phyloP scores from a whole-genome alignment of 805 yeast species.

The Monosporozyma unispora region DNA sequence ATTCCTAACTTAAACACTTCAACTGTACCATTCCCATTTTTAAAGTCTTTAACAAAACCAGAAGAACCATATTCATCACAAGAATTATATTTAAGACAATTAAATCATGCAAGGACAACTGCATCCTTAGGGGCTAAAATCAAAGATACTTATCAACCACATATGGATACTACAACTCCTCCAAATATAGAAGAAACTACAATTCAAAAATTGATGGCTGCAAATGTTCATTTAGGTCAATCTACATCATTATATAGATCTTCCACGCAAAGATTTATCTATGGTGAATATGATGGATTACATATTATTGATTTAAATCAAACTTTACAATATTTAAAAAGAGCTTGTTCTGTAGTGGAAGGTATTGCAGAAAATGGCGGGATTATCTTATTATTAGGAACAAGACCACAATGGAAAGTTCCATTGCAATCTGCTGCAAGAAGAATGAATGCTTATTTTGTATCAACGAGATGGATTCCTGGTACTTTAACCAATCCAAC shows the following conservation, averaged over 20 bases:
- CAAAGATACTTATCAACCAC: conserved; percentile 58
- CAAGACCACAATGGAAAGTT: conserved; percentile 66
- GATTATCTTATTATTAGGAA: conserved; percentile 73
- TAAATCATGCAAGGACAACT: conserved; percentile 46
- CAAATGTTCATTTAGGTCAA: conserved; percentile 94
- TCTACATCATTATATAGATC: conserved; percentile 72
- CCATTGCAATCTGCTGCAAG: conserved; percentile 73
- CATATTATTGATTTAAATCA: conserved; percentile 85
- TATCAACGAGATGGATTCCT: conserved; percentile 83
- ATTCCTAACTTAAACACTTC: not conserved
- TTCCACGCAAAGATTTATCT: conserved; percentile 74
- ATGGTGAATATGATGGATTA: conserved; percentile 84
- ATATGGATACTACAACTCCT: conserved; percentile 55
- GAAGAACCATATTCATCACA: conserved; percentile 64
- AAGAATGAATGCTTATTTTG: conserved; percentile 71
- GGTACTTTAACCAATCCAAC: conserved; percentile 86
- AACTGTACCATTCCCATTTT: conserved; percentile 39
- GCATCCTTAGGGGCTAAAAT: conserved; percentile 58
- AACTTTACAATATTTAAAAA: conserved; percentile 63
- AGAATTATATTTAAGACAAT: conserved; percentile 68
- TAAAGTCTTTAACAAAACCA: conserved; percentile 46
- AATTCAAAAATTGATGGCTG: conserved; percentile 66
- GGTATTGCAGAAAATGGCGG: conserved; percentile 84
- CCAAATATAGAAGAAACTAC: conserved; percentile 48
- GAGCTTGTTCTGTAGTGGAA: conserved; percentile 78